Evolutionary conservation across 495 filamentous ascomycete genomes (phyloP).

Genomic region (Aspergillus avenaceus): DNA sequence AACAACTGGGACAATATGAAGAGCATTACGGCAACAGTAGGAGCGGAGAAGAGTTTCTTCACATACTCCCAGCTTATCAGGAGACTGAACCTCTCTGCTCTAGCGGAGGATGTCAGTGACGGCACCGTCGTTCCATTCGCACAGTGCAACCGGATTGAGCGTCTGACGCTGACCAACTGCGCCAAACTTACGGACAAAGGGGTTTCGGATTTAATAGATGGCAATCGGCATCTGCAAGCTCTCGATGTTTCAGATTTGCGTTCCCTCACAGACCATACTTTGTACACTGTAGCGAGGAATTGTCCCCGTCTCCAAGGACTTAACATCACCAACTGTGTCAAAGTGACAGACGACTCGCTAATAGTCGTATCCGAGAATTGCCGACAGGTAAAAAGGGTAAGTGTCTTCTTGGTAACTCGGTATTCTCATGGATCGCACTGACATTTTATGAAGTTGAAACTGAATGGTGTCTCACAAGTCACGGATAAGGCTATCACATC

Average conservation of each 20-base stretch:
- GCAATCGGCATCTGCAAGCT: slow-evolving; percentile 78
- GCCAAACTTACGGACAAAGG: slow-evolving; percentile 77
- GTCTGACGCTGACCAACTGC: slow-evolving; percentile 91
- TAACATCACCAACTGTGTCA: slow-evolving; percentile 83
- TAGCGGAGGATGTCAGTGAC: slow-evolving; percentile 77
- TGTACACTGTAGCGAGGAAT: slow-evolving; percentile 73
- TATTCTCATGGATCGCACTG: slow-evolving; percentile 15
- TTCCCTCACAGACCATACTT: slow-evolving; percentile 76
- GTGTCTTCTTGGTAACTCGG: slow-evolving; percentile 14
- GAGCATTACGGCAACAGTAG: slow-evolving; percentile 72
- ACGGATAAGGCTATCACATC: slow-evolving; percentile 75
- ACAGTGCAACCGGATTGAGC: slow-evolving; percentile 86
- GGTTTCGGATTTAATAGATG: slow-evolving; percentile 71
- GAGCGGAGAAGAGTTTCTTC: slow-evolving; percentile 68
- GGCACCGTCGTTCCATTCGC: slow-evolving; percentile 79
- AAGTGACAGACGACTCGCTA: slow-evolving; percentile 81
- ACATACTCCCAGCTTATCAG: slow-evolving; percentile 82
- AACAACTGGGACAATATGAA: slow-evolving; percentile 75
- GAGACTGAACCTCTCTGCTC: slow-evolving; percentile 79
- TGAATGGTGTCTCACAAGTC: slow-evolving; percentile 81
- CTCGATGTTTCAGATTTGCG: slow-evolving; percentile 83
- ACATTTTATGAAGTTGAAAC: slow-evolving; percentile 65
- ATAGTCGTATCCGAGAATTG: slow-evolving; percentile 79
- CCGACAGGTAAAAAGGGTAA: slow-evolving; percentile 80
- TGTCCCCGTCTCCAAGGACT: slow-evolving; percentile 85